Evolutionary conservation across 225 moss, liverwort and hornwort species (phyloP).

Genomic region (Pseudisothecium myosuroides): DNA sequence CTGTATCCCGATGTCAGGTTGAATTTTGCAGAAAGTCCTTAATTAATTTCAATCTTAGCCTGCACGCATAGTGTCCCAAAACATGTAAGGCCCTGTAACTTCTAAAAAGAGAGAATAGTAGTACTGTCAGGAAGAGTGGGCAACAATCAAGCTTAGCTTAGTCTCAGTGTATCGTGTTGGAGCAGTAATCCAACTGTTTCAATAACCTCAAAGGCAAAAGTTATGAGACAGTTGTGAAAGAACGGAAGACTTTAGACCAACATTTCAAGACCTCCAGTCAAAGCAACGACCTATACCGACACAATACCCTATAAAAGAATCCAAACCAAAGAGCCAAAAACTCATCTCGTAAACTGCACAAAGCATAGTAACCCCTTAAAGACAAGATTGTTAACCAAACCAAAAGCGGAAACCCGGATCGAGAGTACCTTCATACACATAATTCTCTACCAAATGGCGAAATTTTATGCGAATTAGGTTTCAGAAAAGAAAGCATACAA

Average conservation of each 20-base stretch:
- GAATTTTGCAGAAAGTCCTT: neutral
- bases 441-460: neutral
- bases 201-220: neutral
- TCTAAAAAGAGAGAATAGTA: neutral
- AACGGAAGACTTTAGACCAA: neutral
- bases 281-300: neutral
- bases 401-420: neutral
- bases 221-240: too few relatives aligned
- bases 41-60: neutral
- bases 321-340: too few relatives aligned
- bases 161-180: neutral
- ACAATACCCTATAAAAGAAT: neutral
- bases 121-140: neutral
- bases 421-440: neutral
- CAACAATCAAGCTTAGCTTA: neutral
- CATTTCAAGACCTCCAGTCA: neutral
- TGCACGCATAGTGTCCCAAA: neutral
- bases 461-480: neutral
- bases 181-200: neutral
- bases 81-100: neutral
- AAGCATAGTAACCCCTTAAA: neutral
- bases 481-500: neutral
- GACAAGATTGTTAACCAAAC: neutral
- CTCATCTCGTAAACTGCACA: neutral
- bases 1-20: neutral